Conservation (phyloP, 306 rosid genomes). For the Cucurbita ficifolia region DNA sequence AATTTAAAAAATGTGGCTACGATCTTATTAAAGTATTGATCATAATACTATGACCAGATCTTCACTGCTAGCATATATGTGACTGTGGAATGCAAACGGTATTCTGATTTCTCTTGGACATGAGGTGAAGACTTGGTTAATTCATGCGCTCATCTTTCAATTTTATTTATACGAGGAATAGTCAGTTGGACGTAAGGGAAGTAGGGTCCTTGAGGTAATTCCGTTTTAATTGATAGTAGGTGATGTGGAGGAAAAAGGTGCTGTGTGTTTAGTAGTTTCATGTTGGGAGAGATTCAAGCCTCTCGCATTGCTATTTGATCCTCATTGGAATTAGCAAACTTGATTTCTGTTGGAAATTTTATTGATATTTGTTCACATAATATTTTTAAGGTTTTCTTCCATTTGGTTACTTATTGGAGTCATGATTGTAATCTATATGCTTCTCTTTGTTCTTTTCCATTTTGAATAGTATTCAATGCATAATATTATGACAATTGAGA, state of each 20-base stretch:
- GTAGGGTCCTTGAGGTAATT: neutral
- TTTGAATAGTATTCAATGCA: neutral
- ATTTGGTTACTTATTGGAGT: neutral
- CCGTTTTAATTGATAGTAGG: neutral
- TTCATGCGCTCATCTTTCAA: neutral
- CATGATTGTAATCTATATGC: neutral
- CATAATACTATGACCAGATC: neutral
- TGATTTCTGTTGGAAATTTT: neutral
- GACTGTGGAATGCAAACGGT: neutral
- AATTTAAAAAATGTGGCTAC: neutral
- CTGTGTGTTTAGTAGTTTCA: neutral
- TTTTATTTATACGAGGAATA: neutral
- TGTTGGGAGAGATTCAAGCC: neutral
- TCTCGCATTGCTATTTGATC: neutral
- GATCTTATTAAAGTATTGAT: neutral
- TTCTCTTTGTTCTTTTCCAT: neutral
- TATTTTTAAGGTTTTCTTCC: neutral
- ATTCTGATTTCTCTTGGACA: neutral
- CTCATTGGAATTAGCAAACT: neutral
- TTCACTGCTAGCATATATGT: neutral
- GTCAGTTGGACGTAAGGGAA: neutral
- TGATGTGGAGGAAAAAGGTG: neutral
- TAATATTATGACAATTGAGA: neutral
- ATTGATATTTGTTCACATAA: neutral
- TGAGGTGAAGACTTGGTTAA: neutral